Conservation (phyloP, 768 basidiomycete genomes). For the Hydnomerulius pinastri region DNA sequence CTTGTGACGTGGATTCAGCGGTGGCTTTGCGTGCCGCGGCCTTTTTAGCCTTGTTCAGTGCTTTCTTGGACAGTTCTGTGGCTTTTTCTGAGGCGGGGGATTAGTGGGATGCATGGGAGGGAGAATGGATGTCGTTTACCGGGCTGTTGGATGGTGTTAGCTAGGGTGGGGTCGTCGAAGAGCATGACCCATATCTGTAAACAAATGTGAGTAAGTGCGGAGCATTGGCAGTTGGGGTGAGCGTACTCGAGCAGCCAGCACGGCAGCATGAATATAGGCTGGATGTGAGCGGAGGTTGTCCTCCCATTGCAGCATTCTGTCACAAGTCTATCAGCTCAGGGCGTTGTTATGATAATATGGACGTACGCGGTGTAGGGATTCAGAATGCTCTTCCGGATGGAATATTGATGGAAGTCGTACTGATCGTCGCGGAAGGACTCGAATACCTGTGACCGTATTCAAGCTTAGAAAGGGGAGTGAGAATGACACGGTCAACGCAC, state of each 20-base stretch:
- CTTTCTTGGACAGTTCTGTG: conserved; percentile 61
- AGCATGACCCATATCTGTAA: conserved; percentile 72
- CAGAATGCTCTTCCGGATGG: conserved; percentile 84
- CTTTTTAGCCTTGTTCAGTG: conserved; percentile 86
- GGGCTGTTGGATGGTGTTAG: conserved; percentile 38
- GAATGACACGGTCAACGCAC: conserved; percentile 40
- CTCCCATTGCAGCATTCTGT: conserved; percentile 80
- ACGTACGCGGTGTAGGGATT: conserved; percentile 84
- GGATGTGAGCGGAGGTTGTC: conserved; percentile 77
- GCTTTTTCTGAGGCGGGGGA: conserved; percentile 12
- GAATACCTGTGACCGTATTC: conserved; percentile 56
- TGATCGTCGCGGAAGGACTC: conserved; percentile 92
- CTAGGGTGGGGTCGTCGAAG: conserved; percentile 70
- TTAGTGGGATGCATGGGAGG: conserved; percentile 4
- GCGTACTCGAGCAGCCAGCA: conserved; percentile 68
- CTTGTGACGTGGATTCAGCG: conserved; percentile 43
- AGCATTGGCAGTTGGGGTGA: conserved; percentile 10
- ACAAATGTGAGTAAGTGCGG: conserved; percentile 11
- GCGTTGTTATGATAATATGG: conserved; percentile 1
- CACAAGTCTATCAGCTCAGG: conserved; percentile 1
- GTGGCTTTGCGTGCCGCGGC: conserved; percentile 60
- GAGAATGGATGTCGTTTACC: conserved; percentile 44
- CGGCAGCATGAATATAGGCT: conserved; percentile 69
- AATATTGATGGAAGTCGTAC: conserved; percentile 97
- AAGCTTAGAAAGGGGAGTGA: conserved; percentile 4